These are phyloP conservation scores for Penicillium cosmopolitanum DNA, from an alignment of 495 filamentous ascomycete genomes.

Conservation along the genomic window DNA sequence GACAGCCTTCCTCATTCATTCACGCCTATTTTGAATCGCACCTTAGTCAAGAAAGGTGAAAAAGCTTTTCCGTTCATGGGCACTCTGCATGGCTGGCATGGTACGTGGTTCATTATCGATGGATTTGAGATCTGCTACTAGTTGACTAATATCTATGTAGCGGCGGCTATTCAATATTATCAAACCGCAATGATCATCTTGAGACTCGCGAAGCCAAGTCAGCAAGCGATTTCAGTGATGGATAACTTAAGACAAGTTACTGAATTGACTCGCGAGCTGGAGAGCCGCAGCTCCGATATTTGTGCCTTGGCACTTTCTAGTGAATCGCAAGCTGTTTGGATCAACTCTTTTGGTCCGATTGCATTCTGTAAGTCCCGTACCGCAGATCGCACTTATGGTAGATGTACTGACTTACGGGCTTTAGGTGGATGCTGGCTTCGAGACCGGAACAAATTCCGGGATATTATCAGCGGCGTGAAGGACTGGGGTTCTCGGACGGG, in stretches of 20 bases:
- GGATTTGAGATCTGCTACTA: background rate
- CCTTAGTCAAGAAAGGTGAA: background rate
- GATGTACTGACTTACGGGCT: constrained; percentile 8
- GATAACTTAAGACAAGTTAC: constrained; percentile 16
- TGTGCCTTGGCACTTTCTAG: constrained; percentile 41
- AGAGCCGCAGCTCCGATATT: constrained; percentile 29
- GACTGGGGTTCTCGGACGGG: constrained; percentile 13
- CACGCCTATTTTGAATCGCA: constrained; percentile 20
- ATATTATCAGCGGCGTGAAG: constrained; percentile 5
- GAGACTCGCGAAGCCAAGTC: constrained; percentile 16
- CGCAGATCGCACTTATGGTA: background rate
- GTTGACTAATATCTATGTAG: constrained; percentile 11
- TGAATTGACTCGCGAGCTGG: constrained; percentile 19
- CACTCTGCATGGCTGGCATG: constrained; percentile 32
- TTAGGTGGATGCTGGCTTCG: constrained; percentile 24
- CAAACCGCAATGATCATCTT: constrained; percentile 32
- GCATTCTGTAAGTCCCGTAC: constrained; percentile 35
- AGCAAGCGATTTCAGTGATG: background rate
- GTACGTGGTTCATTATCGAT: constrained; percentile 18
- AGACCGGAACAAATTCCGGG: constrained; percentile 9
- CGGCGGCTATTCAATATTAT: constrained; percentile 34
- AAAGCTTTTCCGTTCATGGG: constrained; percentile 27
- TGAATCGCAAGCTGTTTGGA: constrained; percentile 34
- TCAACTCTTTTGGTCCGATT: constrained; percentile 45
- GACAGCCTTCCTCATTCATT: constrained; percentile 24